These are phyloP conservation scores for Cyberlindnera xishuangbannaensis DNA, from an alignment of 805 yeast species.

Conservation along the genomic window DNA sequence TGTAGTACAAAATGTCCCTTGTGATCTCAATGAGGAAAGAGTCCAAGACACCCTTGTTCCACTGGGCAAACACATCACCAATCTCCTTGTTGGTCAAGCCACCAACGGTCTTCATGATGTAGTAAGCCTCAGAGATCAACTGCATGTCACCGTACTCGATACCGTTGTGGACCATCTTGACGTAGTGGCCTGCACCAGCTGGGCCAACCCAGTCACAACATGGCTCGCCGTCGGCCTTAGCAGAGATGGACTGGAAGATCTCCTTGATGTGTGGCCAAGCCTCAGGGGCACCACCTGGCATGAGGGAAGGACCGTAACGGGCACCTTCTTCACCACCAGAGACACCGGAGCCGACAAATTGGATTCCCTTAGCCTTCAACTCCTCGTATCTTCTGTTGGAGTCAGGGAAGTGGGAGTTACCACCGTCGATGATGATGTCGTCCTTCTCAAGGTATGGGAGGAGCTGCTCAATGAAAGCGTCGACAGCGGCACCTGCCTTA, in stretches of 20 bases:
- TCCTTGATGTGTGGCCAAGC: slow-evolving; percentile 99
- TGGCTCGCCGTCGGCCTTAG: slow-evolving; percentile 97
- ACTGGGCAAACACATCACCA: slow-evolving; percentile 81
- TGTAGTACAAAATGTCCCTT: slow-evolving; percentile 84
- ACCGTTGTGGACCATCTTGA: slow-evolving; percentile 99
- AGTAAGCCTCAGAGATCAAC: slow-evolving; percentile 96
- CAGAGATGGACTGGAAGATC: slow-evolving; percentile 93
- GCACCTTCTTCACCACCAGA: slow-evolving; percentile 99
- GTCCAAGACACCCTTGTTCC: slow-evolving; percentile 98
- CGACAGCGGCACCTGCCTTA: slow-evolving; percentile 96
- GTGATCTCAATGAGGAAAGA: slow-evolving; percentile 96
- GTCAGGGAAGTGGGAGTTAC: slow-evolving; percentile 99
- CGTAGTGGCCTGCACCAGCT: slow-evolving; percentile 98
- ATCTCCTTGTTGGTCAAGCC: slow-evolving; percentile 87
- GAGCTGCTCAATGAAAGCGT: slow-evolving; percentile 80
- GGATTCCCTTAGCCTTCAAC: slow-evolving; percentile 78
- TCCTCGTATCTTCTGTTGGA: slow-evolving; percentile 94
- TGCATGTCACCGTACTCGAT: slow-evolving; percentile 99
- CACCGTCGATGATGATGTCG: slow-evolving; percentile 98
- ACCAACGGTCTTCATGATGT: slow-evolving; percentile 90
- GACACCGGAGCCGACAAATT: slow-evolving; percentile 97
- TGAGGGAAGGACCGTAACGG: slow-evolving; percentile 96
- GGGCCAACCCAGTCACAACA: slow-evolving; percentile 99
- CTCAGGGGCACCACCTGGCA: slow-evolving; percentile 98
- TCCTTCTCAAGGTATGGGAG: slow-evolving; percentile 91